A percentile compares a stretch with the other conserved stretches of the same genome.
These are phyloP conservation scores for Aspergillus phoenicis DNA, from an alignment of 2,329 filamentous ascomycete species.

Conservation along the genomic window DNA sequence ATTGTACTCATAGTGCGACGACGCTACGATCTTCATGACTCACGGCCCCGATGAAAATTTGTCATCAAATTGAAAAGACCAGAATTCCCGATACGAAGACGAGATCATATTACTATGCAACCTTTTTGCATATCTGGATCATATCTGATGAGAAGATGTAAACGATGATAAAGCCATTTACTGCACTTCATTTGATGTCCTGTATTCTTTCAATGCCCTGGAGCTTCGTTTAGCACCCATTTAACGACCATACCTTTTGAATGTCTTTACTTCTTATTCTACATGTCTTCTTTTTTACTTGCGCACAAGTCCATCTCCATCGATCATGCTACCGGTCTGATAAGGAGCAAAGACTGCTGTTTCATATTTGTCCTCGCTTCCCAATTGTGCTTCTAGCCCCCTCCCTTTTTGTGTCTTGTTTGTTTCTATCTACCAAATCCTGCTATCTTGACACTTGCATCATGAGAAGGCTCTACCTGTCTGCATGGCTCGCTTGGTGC, in stretches of 20 bases:
- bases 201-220: constrained; percentile 27
- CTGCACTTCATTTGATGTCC: constrained; percentile 19
- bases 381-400: constrained; percentile 16
- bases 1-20: constrained; percentile 44
- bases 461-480: constrained; percentile 9
- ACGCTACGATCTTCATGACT: constrained; percentile 41
- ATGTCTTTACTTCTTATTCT: constrained; percentile 10
- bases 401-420: constrained; percentile 3
- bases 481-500: constrained; percentile 4
- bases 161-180: constrained; percentile 18
- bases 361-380: constrained; percentile 11
- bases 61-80: constrained; percentile 30
- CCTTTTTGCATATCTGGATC: constrained; percentile 22
- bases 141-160: constrained; percentile 24
- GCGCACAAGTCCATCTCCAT: constrained; percentile 1
- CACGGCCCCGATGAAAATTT: constrained; percentile 28
- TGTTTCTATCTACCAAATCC: constrained; percentile 14
- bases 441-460: constrained; percentile 14
- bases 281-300: constrained; percentile 4
- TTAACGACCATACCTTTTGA: constrained; percentile 13
- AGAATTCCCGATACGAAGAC: constrained; percentile 26
- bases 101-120: constrained; percentile 28
- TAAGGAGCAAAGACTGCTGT: constrained; percentile 9
- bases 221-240: constrained; percentile 16
- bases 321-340: neutral